Base-by-base conservation (phyloP, 345 rosid genomes). In the Gossypium longicalyx region DNA sequence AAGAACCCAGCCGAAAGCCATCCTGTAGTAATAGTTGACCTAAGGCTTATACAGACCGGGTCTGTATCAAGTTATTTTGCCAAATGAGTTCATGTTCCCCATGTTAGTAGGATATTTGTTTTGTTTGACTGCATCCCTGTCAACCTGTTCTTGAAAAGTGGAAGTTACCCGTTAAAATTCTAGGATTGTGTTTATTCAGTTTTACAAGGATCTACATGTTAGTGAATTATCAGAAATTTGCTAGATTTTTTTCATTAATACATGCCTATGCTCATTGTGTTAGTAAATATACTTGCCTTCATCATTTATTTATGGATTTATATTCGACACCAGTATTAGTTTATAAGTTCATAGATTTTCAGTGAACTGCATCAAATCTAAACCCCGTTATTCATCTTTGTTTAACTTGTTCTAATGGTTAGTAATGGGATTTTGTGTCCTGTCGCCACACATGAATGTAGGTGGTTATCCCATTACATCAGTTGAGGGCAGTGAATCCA, bases 391-490 rank as follows among this genome's bases (percentile, higher is more conserved):
- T 29, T 48, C 52, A 38, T 23, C 47, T 12, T 56, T 29, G 9
- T 53, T 58, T 66, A 45, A 72, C 27, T 19, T 23, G 12, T 53
- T 44, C n/a, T 9, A 2, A 19, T 17, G 20, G 61, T 76, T 45
- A 34, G 63, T 74, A 52, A 68, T 27, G 10, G 44, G 49, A 22
- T 44, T 22, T 9, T 61, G 12, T 49, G 16, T 23, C 49, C 44
- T 60, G 41, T 68, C 12, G 13, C 20, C 15, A 52, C 49, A 3
- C 17, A 15, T 63, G 9, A 29, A 29, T 57, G n/a, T 70, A 90
- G 98, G 96, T 91, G 73, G 85, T 89, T 57, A 83, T 91, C 79
- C 94, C 97, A 2, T 75, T 85, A 53, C 85, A 82, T 68, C 97
- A 89, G 75, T 80, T 34, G 41, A 34, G 41, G 41, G 41, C 41